A percentile compares a stretch with the other conserved stretches of the same genome.
These are phyloP conservation scores for Amoebophrya sp. DNA, from an alignment of 169 alveolate genomes.

Conservation along the genomic window DNA sequence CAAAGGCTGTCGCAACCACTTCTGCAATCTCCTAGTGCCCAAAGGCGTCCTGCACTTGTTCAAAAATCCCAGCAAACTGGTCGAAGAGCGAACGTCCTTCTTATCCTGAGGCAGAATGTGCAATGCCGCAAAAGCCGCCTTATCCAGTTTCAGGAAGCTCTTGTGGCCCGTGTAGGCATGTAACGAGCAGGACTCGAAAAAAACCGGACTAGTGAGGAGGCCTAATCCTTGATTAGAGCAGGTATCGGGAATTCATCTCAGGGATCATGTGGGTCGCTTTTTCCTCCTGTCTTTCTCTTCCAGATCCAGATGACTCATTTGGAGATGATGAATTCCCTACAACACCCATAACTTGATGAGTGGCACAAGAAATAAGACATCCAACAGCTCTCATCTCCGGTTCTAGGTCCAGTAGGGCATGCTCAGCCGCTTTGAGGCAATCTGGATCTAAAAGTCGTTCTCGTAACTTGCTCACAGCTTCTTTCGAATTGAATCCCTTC, in stretches of 20 bases:
- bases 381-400: not conserved
- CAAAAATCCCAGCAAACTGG: constrained; percentile 66
- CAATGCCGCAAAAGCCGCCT: constrained; percentile 61
- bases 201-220: not conserved
- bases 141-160: constrained; percentile 48
- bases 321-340: too few relatives aligned
- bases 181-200: not conserved
- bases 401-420: not conserved
- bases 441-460: not conserved
- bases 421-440: not conserved
- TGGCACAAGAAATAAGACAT: not conserved
- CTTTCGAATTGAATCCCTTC: not conserved
- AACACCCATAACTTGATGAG: too few relatives aligned
- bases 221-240: too few relatives aligned
- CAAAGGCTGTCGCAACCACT: constrained; percentile 68
- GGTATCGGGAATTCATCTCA: too few relatives aligned
- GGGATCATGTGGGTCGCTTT: too few relatives aligned
- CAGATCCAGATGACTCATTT: too few relatives aligned
- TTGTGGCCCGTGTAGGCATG: not conserved
- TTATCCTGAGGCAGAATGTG: constrained; percentile 54
- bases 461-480: not conserved
- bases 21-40: constrained; percentile 78
- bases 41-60: constrained; percentile 83
- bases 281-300: too few relatives aligned
- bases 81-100: not conserved